Evolutionary conservation across 2,329 filamentous ascomycete species (phyloP).

Genomic region (Aspergillus melleus): DNA sequence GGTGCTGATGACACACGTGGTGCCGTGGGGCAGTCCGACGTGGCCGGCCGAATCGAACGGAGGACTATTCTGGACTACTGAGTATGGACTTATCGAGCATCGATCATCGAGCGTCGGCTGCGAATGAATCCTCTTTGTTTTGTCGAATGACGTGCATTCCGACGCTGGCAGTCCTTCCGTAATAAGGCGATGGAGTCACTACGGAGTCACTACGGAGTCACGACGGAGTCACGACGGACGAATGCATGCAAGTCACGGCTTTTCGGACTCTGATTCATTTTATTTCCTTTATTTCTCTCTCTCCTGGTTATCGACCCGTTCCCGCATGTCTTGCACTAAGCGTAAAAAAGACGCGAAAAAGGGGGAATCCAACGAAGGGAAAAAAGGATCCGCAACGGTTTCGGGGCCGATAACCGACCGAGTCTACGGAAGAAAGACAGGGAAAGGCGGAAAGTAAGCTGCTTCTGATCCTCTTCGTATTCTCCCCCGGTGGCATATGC

Average conservation of each 20-base stretch:
- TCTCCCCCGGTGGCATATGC: neutral
- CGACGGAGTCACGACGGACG: neutral
- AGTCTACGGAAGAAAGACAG: neutral
- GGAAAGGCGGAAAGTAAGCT: too few relatives aligned
- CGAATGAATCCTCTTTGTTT: neutral
- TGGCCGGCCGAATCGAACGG: neutral
- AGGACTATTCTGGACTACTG: neutral
- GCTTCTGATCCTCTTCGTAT: neutral
- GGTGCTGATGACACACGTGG: constrained; percentile 11
- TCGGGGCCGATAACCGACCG: constrained; percentile 8
- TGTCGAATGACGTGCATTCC: too few relatives aligned
- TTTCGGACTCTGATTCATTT: neutral
- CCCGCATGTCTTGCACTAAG: neutral
- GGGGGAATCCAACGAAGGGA: neutral
- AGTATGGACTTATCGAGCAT: neutral
- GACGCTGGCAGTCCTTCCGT: neutral
- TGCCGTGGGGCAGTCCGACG: constrained; percentile 6
- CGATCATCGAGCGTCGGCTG: neutral
- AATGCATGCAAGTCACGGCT: neutral
- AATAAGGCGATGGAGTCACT: neutral
- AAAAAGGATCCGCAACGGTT: neutral
- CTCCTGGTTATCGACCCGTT: neutral
- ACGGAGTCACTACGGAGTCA: neutral
- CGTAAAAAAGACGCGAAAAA: neutral
- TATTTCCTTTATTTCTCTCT: neutral